Percentiles rank a stretch among this genome's conserved stretches.
These are phyloP conservation scores for Neonectria sp. DNA, from an alignment of 2,329 filamentous ascomycete genomes.

Conservation along the genomic window DNA sequence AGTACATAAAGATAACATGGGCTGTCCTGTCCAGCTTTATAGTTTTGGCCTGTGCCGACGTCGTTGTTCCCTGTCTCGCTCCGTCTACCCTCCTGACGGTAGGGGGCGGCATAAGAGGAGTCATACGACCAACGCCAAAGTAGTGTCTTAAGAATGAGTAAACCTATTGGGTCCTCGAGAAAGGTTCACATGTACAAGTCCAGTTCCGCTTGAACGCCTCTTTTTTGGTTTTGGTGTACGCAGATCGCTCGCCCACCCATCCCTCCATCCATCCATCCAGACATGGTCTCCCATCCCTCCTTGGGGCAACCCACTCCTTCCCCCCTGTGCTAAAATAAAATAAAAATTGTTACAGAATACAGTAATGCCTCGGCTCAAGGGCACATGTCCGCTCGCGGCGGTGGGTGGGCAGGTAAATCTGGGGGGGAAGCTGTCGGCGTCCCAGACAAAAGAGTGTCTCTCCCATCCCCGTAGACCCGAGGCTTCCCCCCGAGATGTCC, in stretches of 20 bases:
- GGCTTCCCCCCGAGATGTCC: constrained; percentile 40
- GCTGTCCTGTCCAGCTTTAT: constrained; percentile 48
- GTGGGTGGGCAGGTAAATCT: constrained; percentile 12
- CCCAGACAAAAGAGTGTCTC: background rate
- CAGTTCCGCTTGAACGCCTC: constrained; percentile 44
- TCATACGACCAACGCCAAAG: constrained; percentile 44
- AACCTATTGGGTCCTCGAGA: constrained; percentile 42
- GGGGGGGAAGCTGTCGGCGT: background rate
- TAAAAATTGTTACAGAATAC: constrained; percentile 19
- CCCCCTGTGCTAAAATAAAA: constrained; percentile 9
- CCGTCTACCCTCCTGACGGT: constrained; percentile 31
- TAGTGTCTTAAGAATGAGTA: constrained; percentile 35
- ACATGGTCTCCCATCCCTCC: background rate
- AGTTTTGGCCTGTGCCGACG: constrained; percentile 39
- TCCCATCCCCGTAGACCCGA: constrained; percentile 35
- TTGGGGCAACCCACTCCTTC: background rate
- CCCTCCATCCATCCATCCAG: constrained; percentile 18
- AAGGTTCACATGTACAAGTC: constrained; percentile 43
- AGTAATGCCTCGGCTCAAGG: constrained; percentile 43
- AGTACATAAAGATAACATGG: constrained; percentile 47
- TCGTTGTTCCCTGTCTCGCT: constrained; percentile 31
- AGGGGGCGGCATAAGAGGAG: constrained; percentile 36
- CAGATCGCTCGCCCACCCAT: constrained; percentile 18
- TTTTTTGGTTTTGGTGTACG: constrained; percentile 35
- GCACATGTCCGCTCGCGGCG: constrained; percentile 29